Base-by-base conservation (phyloP, 768 basidiomycete genomes). In the Tricholoma flavovirens region DNA sequence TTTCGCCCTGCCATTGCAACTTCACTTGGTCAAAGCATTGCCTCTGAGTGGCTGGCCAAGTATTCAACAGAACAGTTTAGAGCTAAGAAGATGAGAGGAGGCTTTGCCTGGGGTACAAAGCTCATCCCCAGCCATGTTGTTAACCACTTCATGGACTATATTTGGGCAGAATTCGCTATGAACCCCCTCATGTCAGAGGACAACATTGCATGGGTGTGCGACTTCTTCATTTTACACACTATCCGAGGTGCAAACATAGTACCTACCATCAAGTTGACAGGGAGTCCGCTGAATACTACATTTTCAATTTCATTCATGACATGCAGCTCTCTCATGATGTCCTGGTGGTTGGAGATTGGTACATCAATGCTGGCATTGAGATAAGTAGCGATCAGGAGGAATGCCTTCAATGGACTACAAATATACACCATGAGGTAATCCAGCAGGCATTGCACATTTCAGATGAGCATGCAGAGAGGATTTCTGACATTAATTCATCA, bases 211-310 rank as follows among this genome's bases (percentile, higher is more conserved):
- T 70, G 65, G 69, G 65, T 59, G 0, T 3, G 14, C 0, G 56
- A 56, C 8, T 60, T 71, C 19, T 61, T 67, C 14, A 59, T 72
- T 24, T 59, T 71, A 2, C 67, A 71, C 35, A 67, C 68, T 4
- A 58, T 71, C 14, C 58, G 64, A 1, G 71, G 70, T 0, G 46
- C 61, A 74, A 74, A 35, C 49, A 61, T 11, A 33, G 56, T 8
- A 61, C 54, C 12, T 11, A 7, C 1, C 69, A 72, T 51, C 8
- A 9, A 1, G 5, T 26, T 1, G 53, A 55, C 2, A 10, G 0
- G 2, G 4, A 1, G 1, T 42, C 50, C 5, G 30, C 56, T 0
- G 15, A 43, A 2, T n/a, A 38, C 1, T 26, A 29, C 11, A 48
- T 62, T 0, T 1, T 17, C 1, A 32, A 51, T 15, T 59, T 56